A percentile compares a stretch with the other conserved stretches of the same genome.
Conservation (phyloP, 2,329 filamentous ascomycete genomes). For the Botrytis deweyae region DNA sequence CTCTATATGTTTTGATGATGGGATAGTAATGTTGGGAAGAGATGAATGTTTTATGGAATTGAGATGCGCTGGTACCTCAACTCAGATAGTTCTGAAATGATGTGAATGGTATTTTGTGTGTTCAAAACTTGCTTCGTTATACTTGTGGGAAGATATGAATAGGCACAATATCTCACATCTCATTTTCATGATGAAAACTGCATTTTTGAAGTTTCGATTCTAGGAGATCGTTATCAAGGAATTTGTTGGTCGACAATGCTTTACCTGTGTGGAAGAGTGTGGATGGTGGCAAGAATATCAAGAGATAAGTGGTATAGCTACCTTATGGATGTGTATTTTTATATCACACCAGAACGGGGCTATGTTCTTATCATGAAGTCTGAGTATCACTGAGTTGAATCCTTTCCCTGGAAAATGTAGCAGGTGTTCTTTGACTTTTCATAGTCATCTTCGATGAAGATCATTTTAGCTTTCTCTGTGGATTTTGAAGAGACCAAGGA, state of each 20-base stretch:
- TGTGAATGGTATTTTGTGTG: not conserved
- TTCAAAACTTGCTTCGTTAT: accelerated
- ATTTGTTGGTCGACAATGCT: not conserved
- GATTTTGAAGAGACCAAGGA: not conserved
- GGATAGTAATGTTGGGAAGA: not conserved
- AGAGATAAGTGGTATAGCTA: not conserved
- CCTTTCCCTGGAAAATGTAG: not conserved
- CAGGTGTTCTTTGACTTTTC: not conserved
- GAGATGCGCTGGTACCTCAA: not conserved
- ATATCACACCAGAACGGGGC: not conserved
- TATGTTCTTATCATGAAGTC: not conserved
- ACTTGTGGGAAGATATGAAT: not conserved
- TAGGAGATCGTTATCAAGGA: not conserved
- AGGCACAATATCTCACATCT: not conserved
- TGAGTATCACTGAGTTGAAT: no score
- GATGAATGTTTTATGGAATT: not conserved
- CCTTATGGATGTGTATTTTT: not conserved
- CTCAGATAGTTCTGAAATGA: not conserved
- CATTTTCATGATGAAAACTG: not conserved
- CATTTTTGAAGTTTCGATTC: not conserved
- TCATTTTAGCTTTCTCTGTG: not conserved
- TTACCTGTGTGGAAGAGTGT: not conserved
- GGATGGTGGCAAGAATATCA: no score
- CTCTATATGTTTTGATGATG: not conserved
- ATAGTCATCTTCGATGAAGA: not conserved